Conservation (phyloP, 352 stramenopile species). For the Pythium coloratum region DNA sequence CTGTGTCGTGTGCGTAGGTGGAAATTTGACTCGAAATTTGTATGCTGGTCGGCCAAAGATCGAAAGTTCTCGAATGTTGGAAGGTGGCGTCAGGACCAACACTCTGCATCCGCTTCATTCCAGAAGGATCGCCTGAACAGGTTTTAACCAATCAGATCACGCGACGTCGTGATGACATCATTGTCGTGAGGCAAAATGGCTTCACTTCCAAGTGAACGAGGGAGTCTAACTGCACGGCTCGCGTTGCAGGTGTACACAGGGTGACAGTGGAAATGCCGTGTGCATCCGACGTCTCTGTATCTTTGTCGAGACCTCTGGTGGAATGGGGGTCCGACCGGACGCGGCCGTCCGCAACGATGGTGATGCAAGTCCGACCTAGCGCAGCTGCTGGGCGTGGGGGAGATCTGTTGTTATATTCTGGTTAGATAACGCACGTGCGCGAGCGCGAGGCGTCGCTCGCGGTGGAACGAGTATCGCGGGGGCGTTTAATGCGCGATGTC, state of each 20-base stretch:
- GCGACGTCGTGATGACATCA: constrained; percentile 18
- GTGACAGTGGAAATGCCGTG: background rate
- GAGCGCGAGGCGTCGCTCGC: background rate
- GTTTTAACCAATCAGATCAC: constrained; percentile 27
- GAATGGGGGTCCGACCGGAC: background rate
- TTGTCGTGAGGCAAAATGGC: constrained; percentile 14
- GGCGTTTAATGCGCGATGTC: constrained; percentile 15
- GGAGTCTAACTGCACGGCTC: background rate
- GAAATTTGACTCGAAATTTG: constrained; percentile 20
- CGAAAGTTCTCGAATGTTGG: constrained; percentile 32
- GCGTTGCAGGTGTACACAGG: background rate
- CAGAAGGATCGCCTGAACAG: background rate
- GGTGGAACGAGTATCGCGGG: background rate
- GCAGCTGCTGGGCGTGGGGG: background rate
- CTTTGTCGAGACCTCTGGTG: background rate
- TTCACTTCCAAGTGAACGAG: constrained; percentile 8
- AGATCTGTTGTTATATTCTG: background rate
- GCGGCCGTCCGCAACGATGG: background rate
- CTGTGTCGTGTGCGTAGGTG: background rate
- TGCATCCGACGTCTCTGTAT: background rate
- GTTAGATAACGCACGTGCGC: background rate
- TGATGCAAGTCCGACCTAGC: background rate
- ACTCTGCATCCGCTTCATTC: constrained; percentile 9
- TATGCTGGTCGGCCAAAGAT: constrained; percentile 12
- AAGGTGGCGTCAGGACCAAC: constrained; percentile 5